Evolutionary conservation across 1,284 basidiomycete genomes (phyloP), one percentile per base, ranked within the genome.

Genomic region (Boletellus deceptivus): DNA sequence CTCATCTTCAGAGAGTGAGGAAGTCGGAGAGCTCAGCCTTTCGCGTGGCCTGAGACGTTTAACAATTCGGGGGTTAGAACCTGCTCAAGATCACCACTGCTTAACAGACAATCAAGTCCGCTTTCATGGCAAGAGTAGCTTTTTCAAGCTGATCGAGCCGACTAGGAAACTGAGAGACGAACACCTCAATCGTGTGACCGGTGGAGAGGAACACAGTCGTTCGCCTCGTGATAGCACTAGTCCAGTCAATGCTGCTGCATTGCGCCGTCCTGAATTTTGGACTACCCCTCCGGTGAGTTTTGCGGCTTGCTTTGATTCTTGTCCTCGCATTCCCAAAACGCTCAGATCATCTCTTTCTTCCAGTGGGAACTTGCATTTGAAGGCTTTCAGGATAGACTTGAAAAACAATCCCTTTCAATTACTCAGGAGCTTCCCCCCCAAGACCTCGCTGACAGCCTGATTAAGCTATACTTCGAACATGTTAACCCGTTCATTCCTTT

Each of bases 291-390:
- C 60, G 11, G 70, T 73, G 47, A 68, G 70, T 59, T 48, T 34
- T 2, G 13, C 34, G 14, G 25, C 27, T n/a, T 14, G 14, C 18
- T 22, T 38, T 17, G 9, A 1, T 25, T 16, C 14, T 46, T 43
- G 8, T 13, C 16, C 18, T n/a, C 9, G 5, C 38, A 33, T 41
- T 33, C 18, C 14, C 25, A 44, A 22, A 37, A 44, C 45, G 25
- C 33, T 49, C 39, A 20, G 49, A 45, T 53, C 49, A 43, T 36
- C 50, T 43, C 24, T 42, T 35, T 22, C 31, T 44, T 35, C 37
- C 24, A 85, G 82, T 86, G 84, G 82, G 84, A 87, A 64, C 65
- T 76, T 44, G 65, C 64, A 22, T 83, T 75, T 61, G 83, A 84
- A 65, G 73, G 76, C 17, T 64, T 71, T 40, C 69, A 72, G 49